phyloP scores from a whole-genome alignment of 2,329 filamentous ascomycete genomes.

The Diplodia scrobiculata region DNA sequence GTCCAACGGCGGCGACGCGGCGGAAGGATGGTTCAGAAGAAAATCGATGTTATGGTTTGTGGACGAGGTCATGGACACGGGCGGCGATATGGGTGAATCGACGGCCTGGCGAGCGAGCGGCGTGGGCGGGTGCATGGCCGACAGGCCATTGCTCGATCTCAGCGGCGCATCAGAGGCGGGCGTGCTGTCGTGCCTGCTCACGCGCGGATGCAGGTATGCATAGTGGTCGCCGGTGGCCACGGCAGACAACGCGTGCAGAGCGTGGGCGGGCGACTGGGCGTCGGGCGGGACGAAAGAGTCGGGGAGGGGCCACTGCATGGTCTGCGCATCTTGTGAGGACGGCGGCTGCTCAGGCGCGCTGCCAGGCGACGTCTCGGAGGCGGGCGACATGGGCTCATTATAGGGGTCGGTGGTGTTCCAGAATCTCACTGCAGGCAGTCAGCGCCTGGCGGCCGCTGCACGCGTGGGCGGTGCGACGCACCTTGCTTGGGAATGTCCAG shows the following conservation, averaged over 20 bases:
- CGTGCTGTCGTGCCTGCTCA: slow-evolving; percentile 37
- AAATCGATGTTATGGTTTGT: slow-evolving; percentile 57
- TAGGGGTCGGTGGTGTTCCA: slow-evolving; percentile 65
- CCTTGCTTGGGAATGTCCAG: slow-evolving; percentile 62
- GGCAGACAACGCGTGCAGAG: slow-evolving; percentile 58
- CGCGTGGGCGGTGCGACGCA: slow-evolving; percentile 38
- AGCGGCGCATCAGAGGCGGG: slow-evolving; percentile 31
- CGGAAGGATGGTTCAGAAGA: slow-evolving; percentile 51
- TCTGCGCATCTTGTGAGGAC: not conserved
- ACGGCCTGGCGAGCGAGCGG: slow-evolving; percentile 34
- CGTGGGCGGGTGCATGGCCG: slow-evolving; percentile 33
- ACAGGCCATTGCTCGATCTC: slow-evolving; percentile 30
- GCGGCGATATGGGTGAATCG: slow-evolving; percentile 45
- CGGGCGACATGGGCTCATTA: slow-evolving; percentile 50
- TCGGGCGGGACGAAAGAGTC: slow-evolving; percentile 15
- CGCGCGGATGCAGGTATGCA: slow-evolving; percentile 40
- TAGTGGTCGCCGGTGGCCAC: slow-evolving; percentile 52
- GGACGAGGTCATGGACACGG: slow-evolving; percentile 45
- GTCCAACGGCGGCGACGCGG: slow-evolving; percentile 42
- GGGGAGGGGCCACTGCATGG: slow-evolving; percentile 29
- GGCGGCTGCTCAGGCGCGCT: slow-evolving; percentile 13
- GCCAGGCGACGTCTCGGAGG: slow-evolving; percentile 25
- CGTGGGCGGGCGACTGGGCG: slow-evolving; percentile 49
- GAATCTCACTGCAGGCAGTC: slow-evolving; percentile 56
- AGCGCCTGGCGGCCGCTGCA: slow-evolving; percentile 7